Evolutionary conservation across 108 stramenopile genomes (phyloP), one percentile per base, ranked within the genome.

Genomic region (Pseudonitzschia multiseries): DNA sequence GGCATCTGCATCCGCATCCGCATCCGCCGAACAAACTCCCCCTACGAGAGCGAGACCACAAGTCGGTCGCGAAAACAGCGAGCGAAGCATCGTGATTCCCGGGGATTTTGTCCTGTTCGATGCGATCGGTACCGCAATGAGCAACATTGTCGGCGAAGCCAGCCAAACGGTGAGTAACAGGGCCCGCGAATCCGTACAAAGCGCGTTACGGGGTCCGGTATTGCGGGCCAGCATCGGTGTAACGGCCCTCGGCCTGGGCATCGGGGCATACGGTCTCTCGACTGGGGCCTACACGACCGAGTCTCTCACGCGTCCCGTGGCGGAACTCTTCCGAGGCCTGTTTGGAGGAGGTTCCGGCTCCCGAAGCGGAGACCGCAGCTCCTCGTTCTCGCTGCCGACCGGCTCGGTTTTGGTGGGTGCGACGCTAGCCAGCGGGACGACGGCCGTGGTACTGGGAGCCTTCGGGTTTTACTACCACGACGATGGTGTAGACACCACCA

Each of bases 71-170:
- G 33, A 31, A 20, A 40, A 21, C n/a, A 13, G 27, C 32, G 36
- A 33, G 18, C 14, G 33, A 40, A 62, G 33, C 4, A 17, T 17
- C 17, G 18, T 41, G 21, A 24, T 21, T 2, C 8, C 20, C 31
- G 66, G 22, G 21, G 66, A 67, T 10, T 8, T 48, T 24, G 66
- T 67, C 43, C 12, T 67, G 20, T 67, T 48, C 36, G 66, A 67
- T 67, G 66, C 66, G 14, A 67, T 67, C 21, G 66, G 66, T 13
- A 17, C 66, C 28, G 66, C 66, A 14, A 41, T 67, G 13, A 21
- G 40, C 42, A 46, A 22, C 21, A 43, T 40, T 29, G n/a, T 67
- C 40, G 44, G 44, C 18, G 24, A 18, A 9, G 66, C 66, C 46
- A 18, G 41, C 27, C 40, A 21, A 24, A 26, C 46, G 66, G 44